A percentile compares a stretch with the other conserved stretches of the same genome.
These are phyloP conservation scores for Naegleria fowleri DNA, from an alignment of 208 protist species.

Conservation along the genomic window DNA sequence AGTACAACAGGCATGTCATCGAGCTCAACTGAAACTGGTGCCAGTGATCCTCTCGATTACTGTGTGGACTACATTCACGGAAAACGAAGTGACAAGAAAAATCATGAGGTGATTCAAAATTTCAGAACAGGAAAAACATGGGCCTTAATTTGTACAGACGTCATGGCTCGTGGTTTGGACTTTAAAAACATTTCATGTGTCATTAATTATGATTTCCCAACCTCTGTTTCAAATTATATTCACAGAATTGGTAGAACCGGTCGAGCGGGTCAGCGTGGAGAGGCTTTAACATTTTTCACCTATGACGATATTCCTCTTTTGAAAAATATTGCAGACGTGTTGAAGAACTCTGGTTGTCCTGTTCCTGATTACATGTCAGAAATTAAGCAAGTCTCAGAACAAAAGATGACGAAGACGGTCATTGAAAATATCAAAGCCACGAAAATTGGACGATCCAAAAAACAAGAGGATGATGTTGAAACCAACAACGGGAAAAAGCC, in stretches of 20 bases:
- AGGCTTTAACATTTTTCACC: conserved; percentile 92
- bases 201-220: conserved; percentile 97
- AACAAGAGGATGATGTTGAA: neutral
- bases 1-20: neutral
- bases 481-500: neutral
- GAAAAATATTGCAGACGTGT: conserved; percentile 73
- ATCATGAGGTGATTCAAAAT: conserved; percentile 81
- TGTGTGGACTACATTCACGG: conserved; percentile 77
- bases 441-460: neutral
- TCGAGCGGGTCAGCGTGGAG: conserved; percentile 71
- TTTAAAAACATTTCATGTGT: conserved; percentile 93
- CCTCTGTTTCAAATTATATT: conserved; percentile 86
- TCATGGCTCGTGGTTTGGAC: conserved; percentile 94
- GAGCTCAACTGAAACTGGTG: neutral
- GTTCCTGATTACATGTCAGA: conserved; percentile 90
- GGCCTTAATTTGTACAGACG: conserved; percentile 91
- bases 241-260: conserved; percentile 88
- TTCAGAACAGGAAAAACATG: conserved; percentile 91
- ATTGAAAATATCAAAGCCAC: neutral
- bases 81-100: conserved; percentile 73
- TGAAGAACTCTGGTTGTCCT: conserved; percentile 77
- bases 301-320: conserved; percentile 82
- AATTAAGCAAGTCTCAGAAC: conserved; percentile 46
- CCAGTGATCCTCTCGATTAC: neutral
- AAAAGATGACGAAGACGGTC: neutral